A percentile compares a stretch with the other conserved stretches of the same genome.
These are phyloP conservation scores for Rhodotorula sp. DNA, from an alignment of 1,284 basidiomycete species.

Conservation along the genomic window DNA sequence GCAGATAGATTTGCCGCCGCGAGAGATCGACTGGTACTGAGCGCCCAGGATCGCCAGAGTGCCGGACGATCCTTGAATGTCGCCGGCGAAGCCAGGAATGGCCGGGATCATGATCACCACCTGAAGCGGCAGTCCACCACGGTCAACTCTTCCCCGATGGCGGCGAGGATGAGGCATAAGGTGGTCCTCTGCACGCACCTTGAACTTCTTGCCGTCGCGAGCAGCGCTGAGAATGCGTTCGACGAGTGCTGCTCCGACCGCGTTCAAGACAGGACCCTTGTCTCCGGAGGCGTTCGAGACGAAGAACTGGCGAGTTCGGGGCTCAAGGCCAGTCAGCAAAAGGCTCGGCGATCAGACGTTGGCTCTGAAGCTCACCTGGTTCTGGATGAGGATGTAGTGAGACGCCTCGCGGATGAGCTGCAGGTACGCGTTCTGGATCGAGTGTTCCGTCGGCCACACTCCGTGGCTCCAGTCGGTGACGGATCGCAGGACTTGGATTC, in stretches of 20 bases:
- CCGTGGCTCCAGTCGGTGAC: conserved; percentile 33
- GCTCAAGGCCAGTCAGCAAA: not conserved
- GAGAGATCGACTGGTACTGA: conserved; percentile 75
- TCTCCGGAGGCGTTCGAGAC: conserved; percentile 59
- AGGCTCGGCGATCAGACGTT: no score
- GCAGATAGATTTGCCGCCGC: conserved; percentile 65
- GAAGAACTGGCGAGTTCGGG: conserved; percentile 63
- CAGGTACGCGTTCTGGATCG: conserved; percentile 58
- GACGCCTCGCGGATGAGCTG: conserved; percentile 77
- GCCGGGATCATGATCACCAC: conserved; percentile 64
- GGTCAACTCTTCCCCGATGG: not conserved
- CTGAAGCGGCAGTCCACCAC: not conserved
- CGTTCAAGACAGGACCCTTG: conserved; percentile 66
- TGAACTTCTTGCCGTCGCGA: conserved; percentile 68
- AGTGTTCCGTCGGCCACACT: conserved; percentile 38
- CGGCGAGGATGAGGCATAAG: not conserved
- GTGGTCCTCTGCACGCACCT: conserved; percentile 46
- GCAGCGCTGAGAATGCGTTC: conserved; percentile 80
- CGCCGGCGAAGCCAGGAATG: conserved; percentile 71
- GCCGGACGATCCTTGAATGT: conserved; percentile 59
- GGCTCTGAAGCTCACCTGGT: conserved; percentile 65
- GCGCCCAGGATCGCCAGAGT: conserved; percentile 68
- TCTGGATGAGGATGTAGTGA: conserved; percentile 90
- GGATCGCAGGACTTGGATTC: conserved; percentile 60
- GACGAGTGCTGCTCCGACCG: conserved; percentile 75